Base-by-base conservation (phyloP, 768 basidiomycete species). In the Lepiota venenata region DNA sequence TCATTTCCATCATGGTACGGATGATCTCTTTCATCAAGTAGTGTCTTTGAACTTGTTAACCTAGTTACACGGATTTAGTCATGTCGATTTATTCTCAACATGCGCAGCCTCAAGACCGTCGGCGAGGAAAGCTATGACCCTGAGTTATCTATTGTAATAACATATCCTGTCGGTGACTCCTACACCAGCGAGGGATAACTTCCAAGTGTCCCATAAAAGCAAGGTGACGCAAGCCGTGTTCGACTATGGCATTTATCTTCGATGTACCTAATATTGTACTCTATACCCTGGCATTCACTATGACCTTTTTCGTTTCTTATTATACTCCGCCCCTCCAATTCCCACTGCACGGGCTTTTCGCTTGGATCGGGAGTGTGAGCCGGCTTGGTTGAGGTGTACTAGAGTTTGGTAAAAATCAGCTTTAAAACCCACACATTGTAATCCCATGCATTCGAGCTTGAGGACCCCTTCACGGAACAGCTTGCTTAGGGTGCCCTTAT, bases 401-500 rank as follows among this genome's bases (percentile, higher is more conserved):
- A 52, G n/a, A 7, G 15, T 2, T n/a, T 52, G n/a, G n/a, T 52
- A 44, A 5, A 52, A 14, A n/a, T 52, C 6, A 15, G 36, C 12
- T 4, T 36, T 43, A 14, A 52, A 52, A 5, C 50, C 50, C 12
- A 44, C 41, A 21, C 41, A 52, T 36, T 43, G 50, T 2, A 52
- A 42, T 2, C 41, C 50, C 41, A 52, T 44, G 27, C 41, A 52
- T 35, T 52, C 50, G 4, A 44, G 20, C 18, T 15, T 15, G 11
- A 51, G 50, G 18, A 43, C 50, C 3, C 50, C 40, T 15, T 51
- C 40, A 16, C 22, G 39, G 35, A 42, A 42, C 10, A 51, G 27
- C 18, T 42, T 51, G 29, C 40, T 51, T 8, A 51, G 12, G 7
- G 40, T 51, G 16, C 50, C 40, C 16, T 44, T 51, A 35, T 51